Conservation (phyloP, 257 asterid species). For the Anisodus tanguticus region DNA sequence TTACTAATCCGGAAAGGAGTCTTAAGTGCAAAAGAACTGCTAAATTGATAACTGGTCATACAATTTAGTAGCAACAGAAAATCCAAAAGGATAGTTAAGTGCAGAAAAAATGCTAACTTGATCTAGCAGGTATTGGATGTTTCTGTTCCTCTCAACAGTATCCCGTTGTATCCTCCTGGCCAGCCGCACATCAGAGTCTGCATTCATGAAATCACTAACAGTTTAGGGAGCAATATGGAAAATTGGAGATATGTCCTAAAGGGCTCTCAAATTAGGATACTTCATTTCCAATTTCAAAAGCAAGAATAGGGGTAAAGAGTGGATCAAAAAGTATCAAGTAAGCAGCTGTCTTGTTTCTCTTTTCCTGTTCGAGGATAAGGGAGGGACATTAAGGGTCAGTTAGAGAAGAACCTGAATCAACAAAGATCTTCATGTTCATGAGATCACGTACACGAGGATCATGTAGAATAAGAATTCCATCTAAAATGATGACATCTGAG, state of each 20-base stretch:
- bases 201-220: conserved; percentile 34
- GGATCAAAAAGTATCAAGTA: neutral
- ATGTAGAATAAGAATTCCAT: conserved; percentile 92
- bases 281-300: neutral
- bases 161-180: conserved; percentile 86
- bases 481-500: conserved; percentile 81
- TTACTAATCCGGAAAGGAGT: neutral
- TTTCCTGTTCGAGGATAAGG: neutral
- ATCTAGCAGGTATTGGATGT: conserved; percentile 78
- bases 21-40: neutral
- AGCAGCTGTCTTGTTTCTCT: neutral
- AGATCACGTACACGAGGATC: conserved; percentile 79
- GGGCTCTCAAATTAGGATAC: neutral
- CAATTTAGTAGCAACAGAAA: neutral
- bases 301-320: neutral
- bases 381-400: neutral
- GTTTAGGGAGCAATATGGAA: conserved; percentile 11
- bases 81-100: conserved; percentile 11
- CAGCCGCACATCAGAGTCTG: conserved; percentile 94
- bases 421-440: conserved; percentile 96
- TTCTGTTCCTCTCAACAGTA: conserved; percentile 82
- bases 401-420: conserved; percentile 86
- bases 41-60: neutral
- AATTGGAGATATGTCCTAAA: neutral
- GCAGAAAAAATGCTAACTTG: conserved; percentile 60